A percentile compares a stretch with the other conserved stretches of the same genome.
These are phyloP conservation scores for Sporothrix protearum DNA, from an alignment of 2,329 filamentous ascomycete genomes.

Conservation along the genomic window DNA sequence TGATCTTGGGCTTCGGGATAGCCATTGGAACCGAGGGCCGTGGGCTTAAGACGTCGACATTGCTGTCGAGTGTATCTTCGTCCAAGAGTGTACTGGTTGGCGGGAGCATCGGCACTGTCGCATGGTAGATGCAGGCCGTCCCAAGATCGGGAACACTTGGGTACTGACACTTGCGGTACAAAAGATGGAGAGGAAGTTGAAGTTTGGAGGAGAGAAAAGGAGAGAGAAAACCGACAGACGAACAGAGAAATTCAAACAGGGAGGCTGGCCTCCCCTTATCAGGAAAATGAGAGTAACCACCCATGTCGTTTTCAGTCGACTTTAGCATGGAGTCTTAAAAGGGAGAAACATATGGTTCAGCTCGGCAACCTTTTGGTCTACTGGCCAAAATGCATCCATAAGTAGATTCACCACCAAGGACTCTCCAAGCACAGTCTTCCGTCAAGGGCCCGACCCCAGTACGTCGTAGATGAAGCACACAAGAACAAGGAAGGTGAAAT, in stretches of 20 bases:
- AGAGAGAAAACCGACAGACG: neutral
- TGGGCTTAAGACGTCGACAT: neutral
- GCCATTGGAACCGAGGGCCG: neutral
- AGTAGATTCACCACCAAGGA: neutral
- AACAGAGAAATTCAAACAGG: neutral
- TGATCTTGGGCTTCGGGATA: neutral
- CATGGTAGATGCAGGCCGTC: neutral
- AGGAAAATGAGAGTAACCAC: neutral
- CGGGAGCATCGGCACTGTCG: neutral
- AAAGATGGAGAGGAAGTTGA: neutral
- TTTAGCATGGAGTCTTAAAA: conserved; percentile 3
- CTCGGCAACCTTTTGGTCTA: conserved; percentile 6
- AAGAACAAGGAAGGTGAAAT: neutral
- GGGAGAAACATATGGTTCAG: neutral
- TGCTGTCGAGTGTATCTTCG: neutral
- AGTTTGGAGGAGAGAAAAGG: neutral
- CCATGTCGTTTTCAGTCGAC: neutral
- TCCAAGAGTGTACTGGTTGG: neutral
- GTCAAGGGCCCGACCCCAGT: neutral
- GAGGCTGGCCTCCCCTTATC: neutral
- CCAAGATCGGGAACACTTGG: neutral
- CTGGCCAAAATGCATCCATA: neutral
- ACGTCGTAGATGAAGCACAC: neutral
- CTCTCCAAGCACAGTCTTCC: neutral
- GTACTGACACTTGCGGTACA: neutral